These are phyloP conservation scores for Leishmania tropica DNA, from an alignment of 208 protist genomes.

Conservation along the genomic window DNA sequence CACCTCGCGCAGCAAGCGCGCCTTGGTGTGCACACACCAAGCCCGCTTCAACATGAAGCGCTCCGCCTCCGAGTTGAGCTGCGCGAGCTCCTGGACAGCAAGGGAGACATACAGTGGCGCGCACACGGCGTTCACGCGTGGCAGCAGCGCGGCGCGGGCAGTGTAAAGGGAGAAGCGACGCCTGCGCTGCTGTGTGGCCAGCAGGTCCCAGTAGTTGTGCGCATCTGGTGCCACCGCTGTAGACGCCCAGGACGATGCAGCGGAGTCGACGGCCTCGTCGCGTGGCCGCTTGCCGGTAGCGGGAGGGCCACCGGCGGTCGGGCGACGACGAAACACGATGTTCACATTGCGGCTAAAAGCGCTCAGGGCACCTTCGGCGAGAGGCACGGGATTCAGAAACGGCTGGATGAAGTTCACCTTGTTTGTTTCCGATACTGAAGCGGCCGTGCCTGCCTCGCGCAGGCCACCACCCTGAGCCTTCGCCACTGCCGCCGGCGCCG, in stretches of 20 bases:
- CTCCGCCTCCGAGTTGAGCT: conserved; percentile 63
- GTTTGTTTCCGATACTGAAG: not conserved
- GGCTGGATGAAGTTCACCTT: not conserved
- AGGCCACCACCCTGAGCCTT: not conserved
- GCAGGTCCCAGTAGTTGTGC: conserved; percentile 11
- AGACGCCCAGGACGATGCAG: not conserved
- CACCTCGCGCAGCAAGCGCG: conserved; percentile 56
- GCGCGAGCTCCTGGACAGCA: conserved; percentile 48
- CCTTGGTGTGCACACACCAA: conserved; percentile 60
- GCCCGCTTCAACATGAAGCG: conserved; percentile 48
- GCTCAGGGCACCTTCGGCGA: conserved; percentile 45
- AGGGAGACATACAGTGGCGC: conserved; percentile 52
- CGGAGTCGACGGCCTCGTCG: conserved; percentile 1
- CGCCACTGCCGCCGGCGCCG: not conserved
- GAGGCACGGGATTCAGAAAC: conserved; percentile 35
- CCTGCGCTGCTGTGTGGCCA: conserved; percentile 44
- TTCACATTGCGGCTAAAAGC: conserved; percentile 49
- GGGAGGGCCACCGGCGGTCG: not conserved
- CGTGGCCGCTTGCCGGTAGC: conserved; percentile 5
- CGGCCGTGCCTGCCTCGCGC: not conserved
- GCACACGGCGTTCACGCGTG: conserved; percentile 30
- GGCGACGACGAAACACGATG: conserved; percentile 42
- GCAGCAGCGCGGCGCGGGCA: conserved; percentile 54
- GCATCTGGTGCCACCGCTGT: not conserved
- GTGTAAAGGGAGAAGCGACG: conserved; percentile 60